A percentile compares a stretch with the other conserved stretches of the same genome.
Evolutionary conservation across 768 basidiomycete species (phyloP).

Genomic region (Leccinum subgranulosum): DNA sequence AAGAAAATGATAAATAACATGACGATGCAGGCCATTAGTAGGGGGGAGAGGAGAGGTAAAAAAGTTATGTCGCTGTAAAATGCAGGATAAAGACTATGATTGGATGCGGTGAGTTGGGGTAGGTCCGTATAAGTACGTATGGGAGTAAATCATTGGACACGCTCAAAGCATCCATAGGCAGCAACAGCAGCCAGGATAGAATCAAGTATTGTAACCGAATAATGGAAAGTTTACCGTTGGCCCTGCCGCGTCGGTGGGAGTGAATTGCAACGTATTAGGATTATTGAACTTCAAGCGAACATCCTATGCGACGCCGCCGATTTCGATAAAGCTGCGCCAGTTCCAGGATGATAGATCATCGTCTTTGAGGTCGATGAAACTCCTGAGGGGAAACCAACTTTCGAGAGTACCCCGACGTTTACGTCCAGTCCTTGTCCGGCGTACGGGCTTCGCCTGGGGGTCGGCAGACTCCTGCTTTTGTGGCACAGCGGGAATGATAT

Average conservation of each 20-base stretch:
- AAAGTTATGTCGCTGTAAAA: background rate
- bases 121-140: conserved; percentile 24
- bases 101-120: background rate
- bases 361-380: conserved; percentile 63
- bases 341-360: conserved; percentile 45
- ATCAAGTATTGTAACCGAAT: conserved; percentile 15
- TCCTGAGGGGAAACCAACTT: conserved; percentile 54
- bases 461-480: conserved; percentile 8
- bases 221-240: conserved; percentile 7
- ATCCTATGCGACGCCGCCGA: conserved; percentile 34
- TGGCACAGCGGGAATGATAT: conserved; percentile 19
- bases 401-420: conserved; percentile 44
- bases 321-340: conserved; percentile 66
- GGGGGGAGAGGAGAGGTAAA: background rate
- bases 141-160: conserved; percentile 1
- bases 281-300: background rate
- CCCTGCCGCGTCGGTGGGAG: background rate
- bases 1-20: conserved; percentile 8
- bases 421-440: conserved; percentile 14
- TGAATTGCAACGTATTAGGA: background rate
- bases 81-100: background rate
- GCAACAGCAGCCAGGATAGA: background rate
- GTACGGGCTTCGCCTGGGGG: conserved; percentile 6
- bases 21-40: conserved; percentile 9
- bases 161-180: conserved; percentile 1